Evolutionary conservation across 1,139 yeast species (phyloP).

Genomic region (Diutina scorzettiae): DNA sequence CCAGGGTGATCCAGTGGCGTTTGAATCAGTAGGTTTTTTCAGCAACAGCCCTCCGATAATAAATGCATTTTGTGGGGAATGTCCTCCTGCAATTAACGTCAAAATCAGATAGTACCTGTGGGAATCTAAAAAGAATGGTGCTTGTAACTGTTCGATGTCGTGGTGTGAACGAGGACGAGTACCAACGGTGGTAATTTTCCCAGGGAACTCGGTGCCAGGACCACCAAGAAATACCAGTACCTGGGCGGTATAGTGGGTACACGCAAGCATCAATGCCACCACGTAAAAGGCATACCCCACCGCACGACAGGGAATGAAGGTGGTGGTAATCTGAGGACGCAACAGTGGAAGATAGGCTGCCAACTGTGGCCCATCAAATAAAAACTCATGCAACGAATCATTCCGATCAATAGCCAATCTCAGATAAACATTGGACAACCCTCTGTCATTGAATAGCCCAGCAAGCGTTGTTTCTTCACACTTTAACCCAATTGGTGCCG

Average conservation of each 20-base stretch:
- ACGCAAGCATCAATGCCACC: neutral
- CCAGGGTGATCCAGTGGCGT: slow-evolving; percentile 9
- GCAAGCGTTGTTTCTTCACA: neutral
- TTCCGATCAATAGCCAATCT: neutral
- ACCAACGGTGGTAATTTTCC: slow-evolving; percentile 16
- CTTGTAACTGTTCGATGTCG: slow-evolving; percentile 20
- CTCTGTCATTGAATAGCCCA: neutral
- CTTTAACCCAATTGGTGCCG: neutral
- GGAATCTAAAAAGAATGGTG: slow-evolving; percentile 16
- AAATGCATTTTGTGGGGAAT: slow-evolving; percentile 14
- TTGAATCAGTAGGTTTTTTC: slow-evolving; percentile 16
- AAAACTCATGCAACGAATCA: neutral
- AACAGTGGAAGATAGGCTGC: neutral
- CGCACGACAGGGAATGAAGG: neutral
- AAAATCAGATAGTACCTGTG: slow-evolving; percentile 19
- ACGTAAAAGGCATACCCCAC: neutral
- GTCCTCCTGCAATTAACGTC: slow-evolving; percentile 22
- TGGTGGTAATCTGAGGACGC: neutral
- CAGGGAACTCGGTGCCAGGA: slow-evolving; percentile 26
- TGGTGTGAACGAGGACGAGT: slow-evolving; percentile 21
- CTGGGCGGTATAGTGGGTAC: slow-evolving; percentile 8
- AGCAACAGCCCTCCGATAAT: slow-evolving; percentile 12
- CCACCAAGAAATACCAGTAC: slow-evolving; percentile 22
- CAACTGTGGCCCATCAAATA: neutral
- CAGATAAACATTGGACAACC: neutral